Evolutionary conservation across 768 basidiomycete genomes (phyloP).

Genomic region (Imleria badia): DNA sequence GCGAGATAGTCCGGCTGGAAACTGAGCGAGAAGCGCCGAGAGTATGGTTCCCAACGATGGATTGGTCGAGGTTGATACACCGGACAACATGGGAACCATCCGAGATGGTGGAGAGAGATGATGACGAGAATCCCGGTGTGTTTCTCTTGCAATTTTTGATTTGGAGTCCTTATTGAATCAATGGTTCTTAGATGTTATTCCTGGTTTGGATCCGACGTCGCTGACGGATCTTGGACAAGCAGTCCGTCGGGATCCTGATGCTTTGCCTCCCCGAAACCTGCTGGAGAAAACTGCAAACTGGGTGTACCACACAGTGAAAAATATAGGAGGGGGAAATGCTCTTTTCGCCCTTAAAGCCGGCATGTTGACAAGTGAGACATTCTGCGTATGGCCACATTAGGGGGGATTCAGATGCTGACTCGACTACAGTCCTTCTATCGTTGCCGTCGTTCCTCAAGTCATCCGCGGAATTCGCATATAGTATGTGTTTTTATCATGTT

Average conservation of each 20-base stretch:
- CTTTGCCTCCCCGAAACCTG: constrained; percentile 61
- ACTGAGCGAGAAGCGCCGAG: constrained; percentile 37
- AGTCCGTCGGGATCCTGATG: constrained; percentile 67
- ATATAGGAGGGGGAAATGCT: constrained; percentile 55
- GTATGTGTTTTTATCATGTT: constrained; percentile 35
- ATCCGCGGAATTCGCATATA: constrained; percentile 57
- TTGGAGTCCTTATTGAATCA: background rate
- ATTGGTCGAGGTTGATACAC: constrained; percentile 35
- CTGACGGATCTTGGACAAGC: constrained; percentile 56
- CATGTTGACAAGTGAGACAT: constrained; percentile 50
- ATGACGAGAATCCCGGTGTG: constrained; percentile 69
- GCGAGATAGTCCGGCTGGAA: constrained; percentile 58
- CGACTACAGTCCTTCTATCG: constrained; percentile 48
- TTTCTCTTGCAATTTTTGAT: background rate
- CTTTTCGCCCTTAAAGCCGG: constrained; percentile 75
- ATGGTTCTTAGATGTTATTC: constrained; percentile 46
- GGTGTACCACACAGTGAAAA: constrained; percentile 40
- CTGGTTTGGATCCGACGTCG: constrained; percentile 47
- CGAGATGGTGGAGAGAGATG: constrained; percentile 44
- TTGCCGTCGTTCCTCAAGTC: constrained; percentile 58
- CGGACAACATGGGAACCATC: constrained; percentile 48
- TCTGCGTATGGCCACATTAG: background rate
- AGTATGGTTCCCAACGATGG: constrained; percentile 57
- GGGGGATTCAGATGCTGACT: background rate
- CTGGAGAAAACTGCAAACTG: constrained; percentile 52